These are phyloP conservation scores for Mycena indigotica DNA, from an alignment of 768 basidiomycete species.

Conservation along the genomic window DNA sequence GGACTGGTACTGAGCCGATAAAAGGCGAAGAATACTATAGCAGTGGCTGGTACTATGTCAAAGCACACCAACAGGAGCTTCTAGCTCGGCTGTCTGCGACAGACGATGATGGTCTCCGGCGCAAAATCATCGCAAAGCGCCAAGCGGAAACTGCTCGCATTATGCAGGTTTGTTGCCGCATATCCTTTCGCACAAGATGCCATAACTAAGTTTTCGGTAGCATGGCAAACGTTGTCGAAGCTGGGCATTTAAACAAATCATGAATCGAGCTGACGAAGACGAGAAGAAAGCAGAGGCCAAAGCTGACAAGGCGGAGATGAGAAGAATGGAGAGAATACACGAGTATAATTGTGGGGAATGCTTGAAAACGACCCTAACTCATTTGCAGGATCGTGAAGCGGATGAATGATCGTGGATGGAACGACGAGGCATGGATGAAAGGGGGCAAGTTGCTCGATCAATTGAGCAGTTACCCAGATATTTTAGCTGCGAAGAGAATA, in stretches of 20 bases:
- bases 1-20: no score
- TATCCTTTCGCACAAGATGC: no score
- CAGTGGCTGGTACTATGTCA: not conserved
- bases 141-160: not conserved
- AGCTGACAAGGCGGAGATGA: not conserved
- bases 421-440: slow-evolving; percentile 12
- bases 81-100: not conserved
- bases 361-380: not conserved
- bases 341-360: not conserved
- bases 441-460: not conserved
- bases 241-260: slow-evolving; percentile 6
- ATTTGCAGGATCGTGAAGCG: slow-evolving; percentile 10
- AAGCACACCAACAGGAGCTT: not conserved
- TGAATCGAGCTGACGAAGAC: not conserved
- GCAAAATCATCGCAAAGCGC: not conserved
- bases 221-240: slow-evolving; percentile 8
- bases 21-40: not conserved
- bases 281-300: not conserved
- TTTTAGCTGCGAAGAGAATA: not conserved
- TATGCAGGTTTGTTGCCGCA: not conserved
- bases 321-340: not conserved
- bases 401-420: slow-evolving; percentile 11
- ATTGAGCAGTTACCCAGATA: not conserved
- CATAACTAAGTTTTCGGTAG: no score
- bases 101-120: not conserved